A percentile compares a stretch with the other conserved stretches of the same genome.
phyloP scores from a whole-genome alignment of 2,329 filamentous ascomycete species.

The Fusarium annulatum region DNA sequence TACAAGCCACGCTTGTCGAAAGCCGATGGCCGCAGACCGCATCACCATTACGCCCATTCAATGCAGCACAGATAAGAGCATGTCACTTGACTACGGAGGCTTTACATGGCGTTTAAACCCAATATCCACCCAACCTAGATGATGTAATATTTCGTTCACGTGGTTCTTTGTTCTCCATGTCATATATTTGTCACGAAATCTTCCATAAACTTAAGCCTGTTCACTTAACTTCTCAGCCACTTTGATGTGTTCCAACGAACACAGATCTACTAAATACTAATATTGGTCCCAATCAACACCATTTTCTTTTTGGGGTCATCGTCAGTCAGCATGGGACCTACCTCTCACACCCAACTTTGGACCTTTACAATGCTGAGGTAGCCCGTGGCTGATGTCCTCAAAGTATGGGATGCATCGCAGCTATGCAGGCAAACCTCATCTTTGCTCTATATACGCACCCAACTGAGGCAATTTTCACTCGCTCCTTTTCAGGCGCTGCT shows the following conservation, averaged over 20 bases:
- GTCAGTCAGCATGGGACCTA: not conserved
- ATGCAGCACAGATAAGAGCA: not conserved
- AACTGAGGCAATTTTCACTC: not conserved
- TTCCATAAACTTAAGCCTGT: too few relatives aligned
- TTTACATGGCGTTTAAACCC: not conserved
- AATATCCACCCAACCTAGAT: not conserved
- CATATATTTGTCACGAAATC: not conserved
- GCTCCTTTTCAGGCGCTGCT: not conserved
- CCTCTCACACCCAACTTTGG: not conserved
- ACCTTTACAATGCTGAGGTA: not conserved
- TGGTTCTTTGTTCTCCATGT: not conserved
- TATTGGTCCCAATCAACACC: fast-evolving
- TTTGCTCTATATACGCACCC: not conserved
- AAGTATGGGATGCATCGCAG: not conserved
- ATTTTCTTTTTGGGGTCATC: not conserved
- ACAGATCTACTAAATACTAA: not conserved
- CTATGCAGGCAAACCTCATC: not conserved
- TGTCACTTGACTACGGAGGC: not conserved
- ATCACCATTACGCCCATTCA: not conserved
- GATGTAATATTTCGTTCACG: not conserved
- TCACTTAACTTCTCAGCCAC: not conserved
- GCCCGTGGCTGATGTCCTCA: not conserved
- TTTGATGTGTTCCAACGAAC: not conserved
- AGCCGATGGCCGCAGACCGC: not conserved
- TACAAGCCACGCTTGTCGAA: not conserved